Evolutionary conservation across 2,329 filamentous ascomycete species (phyloP).

Genomic region (Chaetomiaceae sp.): DNA sequence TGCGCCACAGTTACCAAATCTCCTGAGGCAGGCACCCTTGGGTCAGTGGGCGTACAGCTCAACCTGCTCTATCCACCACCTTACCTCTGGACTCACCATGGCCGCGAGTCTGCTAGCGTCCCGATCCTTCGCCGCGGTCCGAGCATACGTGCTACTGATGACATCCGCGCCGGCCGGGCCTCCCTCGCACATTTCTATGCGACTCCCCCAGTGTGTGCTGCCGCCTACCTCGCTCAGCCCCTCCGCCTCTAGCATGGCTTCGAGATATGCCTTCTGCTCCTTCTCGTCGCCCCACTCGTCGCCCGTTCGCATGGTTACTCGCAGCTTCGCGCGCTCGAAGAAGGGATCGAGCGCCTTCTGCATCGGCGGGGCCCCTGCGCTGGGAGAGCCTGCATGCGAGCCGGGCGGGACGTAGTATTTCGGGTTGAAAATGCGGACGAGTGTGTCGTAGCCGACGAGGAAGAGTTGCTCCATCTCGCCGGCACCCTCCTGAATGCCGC

Average conservation of each 20-base stretch:
- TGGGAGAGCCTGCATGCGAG: neutral
- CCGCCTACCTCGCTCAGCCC: slow-evolving; percentile 49
- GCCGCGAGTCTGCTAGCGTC: slow-evolving; percentile 42
- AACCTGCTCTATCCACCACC: slow-evolving; percentile 50
- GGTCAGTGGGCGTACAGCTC: slow-evolving; percentile 43
- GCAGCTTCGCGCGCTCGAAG: slow-evolving; percentile 54
- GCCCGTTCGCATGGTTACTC: slow-evolving; percentile 58
- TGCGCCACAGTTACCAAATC: no score
- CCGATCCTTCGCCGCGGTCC: slow-evolving; percentile 45
- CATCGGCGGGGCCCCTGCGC: slow-evolving; percentile 33
- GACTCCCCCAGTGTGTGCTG: slow-evolving; percentile 49
- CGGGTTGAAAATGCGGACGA: slow-evolving; percentile 64
- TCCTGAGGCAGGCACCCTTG: neutral
- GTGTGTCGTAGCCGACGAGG: slow-evolving; percentile 69
- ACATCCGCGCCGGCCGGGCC: slow-evolving; percentile 34
- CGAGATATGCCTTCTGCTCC: slow-evolving; percentile 50
- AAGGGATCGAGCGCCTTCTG: slow-evolving; percentile 55
- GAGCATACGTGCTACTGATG: slow-evolving; percentile 58
- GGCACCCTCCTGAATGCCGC: slow-evolving; percentile 6
- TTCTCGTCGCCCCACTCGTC: slow-evolving; percentile 52
- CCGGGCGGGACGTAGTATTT: slow-evolving; percentile 57
- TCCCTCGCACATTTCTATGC: slow-evolving; percentile 55
- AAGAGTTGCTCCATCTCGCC: slow-evolving; percentile 51
- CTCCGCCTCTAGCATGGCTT: slow-evolving; percentile 38
- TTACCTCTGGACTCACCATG: slow-evolving; percentile 53